Base-by-base conservation (phyloP, 176 grass and related monocot genomes). In the Eragrostis curvula region DNA sequence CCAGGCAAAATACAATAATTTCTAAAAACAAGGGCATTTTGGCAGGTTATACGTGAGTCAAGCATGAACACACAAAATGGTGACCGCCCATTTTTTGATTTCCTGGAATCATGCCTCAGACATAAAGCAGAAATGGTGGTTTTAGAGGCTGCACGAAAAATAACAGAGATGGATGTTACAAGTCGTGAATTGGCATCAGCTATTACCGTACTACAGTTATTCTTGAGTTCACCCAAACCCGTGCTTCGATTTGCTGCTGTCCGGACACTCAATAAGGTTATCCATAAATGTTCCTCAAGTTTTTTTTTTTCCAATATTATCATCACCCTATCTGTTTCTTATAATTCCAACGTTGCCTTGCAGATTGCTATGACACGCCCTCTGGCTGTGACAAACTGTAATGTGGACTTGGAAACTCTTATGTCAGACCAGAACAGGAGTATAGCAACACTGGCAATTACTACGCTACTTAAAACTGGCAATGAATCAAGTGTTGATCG, bases 401-500 rank as follows among this genome's bases (percentile, higher is more conserved):
- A 99, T 41, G 81, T 85, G 48, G 96, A 99, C 72, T 80, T 99
- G 83, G 96, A 93, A 81, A 96, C 85, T 83, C 84, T 99, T 59
- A 93, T 99, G 51, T 89, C 87, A 42, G 96, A 99, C 65, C 89
- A 91, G 77, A 99, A 99, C 66, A 93, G 96, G 84, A 99, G 96
- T 88, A 99, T 99, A 74, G 96, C 96, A 10, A 99, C 96, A 51
- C 93, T 99, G 70, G 96, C 96, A 68, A 99, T 96, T 53, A 99
- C 93, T 48, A 99, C 96, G 16, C 89, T 99, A 66, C 80, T 99
- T 62, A 99, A 99, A 84, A 99, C 96, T 4, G 96, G 96, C 79
- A 99, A 96, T 85, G 96, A 99, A 76, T 96, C 96, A 48, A 99
- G 96, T 60, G 89, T 99, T 29, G 96, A 99, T 68, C 92, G 96